Evolutionary conservation across 768 basidiomycete species (phyloP).

Genomic region (Psilocybe cyanescens): DNA sequence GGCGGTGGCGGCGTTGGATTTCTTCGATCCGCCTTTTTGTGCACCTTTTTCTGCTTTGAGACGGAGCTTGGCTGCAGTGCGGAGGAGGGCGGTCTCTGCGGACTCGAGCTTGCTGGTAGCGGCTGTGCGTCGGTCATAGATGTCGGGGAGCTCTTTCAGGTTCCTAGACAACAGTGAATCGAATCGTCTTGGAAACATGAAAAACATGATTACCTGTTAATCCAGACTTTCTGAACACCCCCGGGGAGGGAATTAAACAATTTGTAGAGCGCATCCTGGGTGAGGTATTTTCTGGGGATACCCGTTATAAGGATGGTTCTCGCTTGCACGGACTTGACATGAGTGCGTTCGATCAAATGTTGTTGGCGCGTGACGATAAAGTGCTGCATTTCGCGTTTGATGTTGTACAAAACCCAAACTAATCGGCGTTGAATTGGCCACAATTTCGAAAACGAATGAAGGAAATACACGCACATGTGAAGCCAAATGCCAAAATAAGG

Average conservation of each 20-base stretch:
- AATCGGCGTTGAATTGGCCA: neutral
- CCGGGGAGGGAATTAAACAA: constrained; percentile 88
- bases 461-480: constrained; percentile 62
- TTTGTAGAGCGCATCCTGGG: constrained; percentile 63
- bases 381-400: constrained; percentile 78
- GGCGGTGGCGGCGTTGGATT: constrained; percentile 12
- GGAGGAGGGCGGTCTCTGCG: constrained; percentile 80
- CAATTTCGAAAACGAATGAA: neutral
- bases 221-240: constrained; percentile 89
- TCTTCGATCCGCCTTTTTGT: constrained; percentile 45
- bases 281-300: constrained; percentile 79
- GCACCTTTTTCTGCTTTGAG: constrained; percentile 51
- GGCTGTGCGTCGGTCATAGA: constrained; percentile 75
- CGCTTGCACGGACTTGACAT: constrained; percentile 83
- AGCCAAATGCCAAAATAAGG: constrained; percentile 73
- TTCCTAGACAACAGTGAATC: constrained; percentile 48
- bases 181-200: neutral
- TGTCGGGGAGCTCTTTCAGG: constrained; percentile 83
- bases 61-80: constrained; percentile 75
- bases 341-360: constrained; percentile 74
- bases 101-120: constrained; percentile 84
- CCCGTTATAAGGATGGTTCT: constrained; percentile 91
- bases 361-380: constrained; percentile 83
- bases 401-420: constrained; percentile 89
- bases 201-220: constrained; percentile 65